phyloP scores from a whole-genome alignment of 179 eudicot species.

The Sideroxylon spinosum region DNA sequence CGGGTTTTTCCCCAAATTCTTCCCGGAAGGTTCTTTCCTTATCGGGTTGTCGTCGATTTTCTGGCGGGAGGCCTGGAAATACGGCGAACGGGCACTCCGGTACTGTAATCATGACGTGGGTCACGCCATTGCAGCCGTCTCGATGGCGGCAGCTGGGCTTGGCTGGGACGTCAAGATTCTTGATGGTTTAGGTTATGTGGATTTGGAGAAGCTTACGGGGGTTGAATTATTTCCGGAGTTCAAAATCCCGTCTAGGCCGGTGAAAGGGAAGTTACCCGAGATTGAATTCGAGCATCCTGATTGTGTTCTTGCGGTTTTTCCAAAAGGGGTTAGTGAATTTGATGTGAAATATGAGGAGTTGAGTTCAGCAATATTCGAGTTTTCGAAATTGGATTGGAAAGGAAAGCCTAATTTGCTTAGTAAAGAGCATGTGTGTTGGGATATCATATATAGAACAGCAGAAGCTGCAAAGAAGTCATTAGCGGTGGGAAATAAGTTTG shows the following conservation, averaged over 20 bases:
- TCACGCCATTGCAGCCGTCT: slow-evolving; percentile 72
- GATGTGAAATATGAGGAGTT: slow-evolving; percentile 44
- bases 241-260: slow-evolving; percentile 51
- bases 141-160: slow-evolving; percentile 73
- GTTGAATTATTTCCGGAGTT: slow-evolving; percentile 34
- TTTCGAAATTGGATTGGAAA: slow-evolving; percentile 65
- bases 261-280: slow-evolving; percentile 65
- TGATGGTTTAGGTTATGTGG: slow-evolving; percentile 69
- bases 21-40: slow-evolving; percentile 54
- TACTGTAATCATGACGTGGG: slow-evolving; percentile 96
- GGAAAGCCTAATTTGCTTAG: slow-evolving; percentile 76
- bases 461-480: slow-evolving; percentile 73
- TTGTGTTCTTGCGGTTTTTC: slow-evolving; percentile 67
- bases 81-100: slow-evolving; percentile 91
- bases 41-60: slow-evolving; percentile 77
- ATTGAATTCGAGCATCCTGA: slow-evolving; percentile 93
- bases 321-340: slow-evolving; percentile 32
- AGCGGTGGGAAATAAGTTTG: slow-evolving; percentile 27
- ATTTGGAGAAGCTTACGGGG: slow-evolving; percentile 71
- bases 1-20: slow-evolving; percentile 38
- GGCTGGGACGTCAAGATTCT: slow-evolving; percentile 95
- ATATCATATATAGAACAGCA: slow-evolving; percentile 74
- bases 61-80: slow-evolving; percentile 97
- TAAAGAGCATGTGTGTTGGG: slow-evolving; percentile 90
- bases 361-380: slow-evolving; percentile 37